phyloP scores from a whole-genome alignment of 176 grass and related monocot genomes.

The Saccharum spontaneum region DNA sequence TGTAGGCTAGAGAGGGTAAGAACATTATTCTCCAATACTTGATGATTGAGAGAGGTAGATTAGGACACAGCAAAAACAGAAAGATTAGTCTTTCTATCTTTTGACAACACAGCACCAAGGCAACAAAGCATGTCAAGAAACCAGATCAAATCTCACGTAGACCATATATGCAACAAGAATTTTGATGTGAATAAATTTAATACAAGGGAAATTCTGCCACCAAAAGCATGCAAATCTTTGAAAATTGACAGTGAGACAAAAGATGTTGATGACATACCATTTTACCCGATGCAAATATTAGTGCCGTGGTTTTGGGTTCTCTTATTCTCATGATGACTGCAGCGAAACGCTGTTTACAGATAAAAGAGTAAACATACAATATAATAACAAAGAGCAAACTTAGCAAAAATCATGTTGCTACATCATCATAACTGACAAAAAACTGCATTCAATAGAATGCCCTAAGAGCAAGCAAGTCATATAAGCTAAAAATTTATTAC shows the following conservation, averaged over 20 bases:
- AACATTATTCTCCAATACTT: background rate
- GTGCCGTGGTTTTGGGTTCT: conserved; percentile 95
- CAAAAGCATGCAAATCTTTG: background rate
- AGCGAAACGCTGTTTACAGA: conserved; percentile 86
- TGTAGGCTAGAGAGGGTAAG: background rate
- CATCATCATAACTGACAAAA: background rate
- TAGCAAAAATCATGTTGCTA: background rate
- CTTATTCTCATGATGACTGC: conserved; percentile 99
- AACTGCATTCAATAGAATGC: background rate
- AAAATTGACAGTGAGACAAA: background rate
- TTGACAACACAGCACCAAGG: background rate
- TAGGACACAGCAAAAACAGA: background rate
- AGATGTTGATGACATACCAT: conserved; percentile 58
- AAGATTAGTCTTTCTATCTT: background rate
- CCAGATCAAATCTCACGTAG: background rate
- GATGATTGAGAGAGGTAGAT: background rate
- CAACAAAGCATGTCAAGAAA: background rate
- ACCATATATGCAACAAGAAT: background rate
- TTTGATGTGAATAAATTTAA: conserved; percentile 4
- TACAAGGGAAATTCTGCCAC: background rate
- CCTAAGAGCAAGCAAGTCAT: background rate
- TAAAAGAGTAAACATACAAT: conserved; percentile 25
- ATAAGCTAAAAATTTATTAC: background rate
- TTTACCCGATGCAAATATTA: conserved; percentile 99
- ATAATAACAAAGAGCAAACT: background rate